phyloP scores from a whole-genome alignment of 495 filamentous ascomycete genomes.

The Tuber brumale region DNA sequence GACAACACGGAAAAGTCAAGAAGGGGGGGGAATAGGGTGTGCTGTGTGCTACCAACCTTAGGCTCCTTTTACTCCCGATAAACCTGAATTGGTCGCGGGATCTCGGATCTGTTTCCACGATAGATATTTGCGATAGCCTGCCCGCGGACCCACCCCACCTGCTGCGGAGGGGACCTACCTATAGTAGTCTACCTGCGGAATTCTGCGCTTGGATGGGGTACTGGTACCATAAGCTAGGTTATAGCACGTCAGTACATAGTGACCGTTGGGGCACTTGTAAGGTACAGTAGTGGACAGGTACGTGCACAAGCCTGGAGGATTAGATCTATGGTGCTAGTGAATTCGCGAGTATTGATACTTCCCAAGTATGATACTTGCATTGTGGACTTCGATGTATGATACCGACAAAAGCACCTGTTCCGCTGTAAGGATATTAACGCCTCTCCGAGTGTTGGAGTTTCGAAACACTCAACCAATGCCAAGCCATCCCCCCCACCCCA shows the following conservation, averaged over 20 bases:
- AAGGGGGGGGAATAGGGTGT: not conserved
- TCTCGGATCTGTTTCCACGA: no score
- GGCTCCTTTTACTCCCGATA: not conserved
- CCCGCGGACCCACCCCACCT: not conserved
- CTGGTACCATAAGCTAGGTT: not conserved
- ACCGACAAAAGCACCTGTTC: not conserved
- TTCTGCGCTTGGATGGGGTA: not conserved
- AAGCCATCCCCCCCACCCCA: not conserved
- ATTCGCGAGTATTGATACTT: not conserved
- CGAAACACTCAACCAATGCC: not conserved
- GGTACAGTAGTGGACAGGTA: no score
- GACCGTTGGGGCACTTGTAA: not conserved
- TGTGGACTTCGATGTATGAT: not conserved
- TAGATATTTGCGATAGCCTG: not conserved
- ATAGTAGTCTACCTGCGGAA: not conserved
- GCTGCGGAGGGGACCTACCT: not conserved
- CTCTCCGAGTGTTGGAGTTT: no score
- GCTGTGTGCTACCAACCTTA: not conserved
- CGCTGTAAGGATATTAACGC: not conserved
- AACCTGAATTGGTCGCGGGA: no score
- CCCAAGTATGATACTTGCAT: not conserved
- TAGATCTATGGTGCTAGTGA: not conserved
- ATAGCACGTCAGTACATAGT: not conserved
- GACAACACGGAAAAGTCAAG: not conserved
- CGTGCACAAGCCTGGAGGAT: not conserved